Base-by-base conservation (phyloP, 1,284 basidiomycete genomes). In the Sanghuangporus baumii region DNA sequence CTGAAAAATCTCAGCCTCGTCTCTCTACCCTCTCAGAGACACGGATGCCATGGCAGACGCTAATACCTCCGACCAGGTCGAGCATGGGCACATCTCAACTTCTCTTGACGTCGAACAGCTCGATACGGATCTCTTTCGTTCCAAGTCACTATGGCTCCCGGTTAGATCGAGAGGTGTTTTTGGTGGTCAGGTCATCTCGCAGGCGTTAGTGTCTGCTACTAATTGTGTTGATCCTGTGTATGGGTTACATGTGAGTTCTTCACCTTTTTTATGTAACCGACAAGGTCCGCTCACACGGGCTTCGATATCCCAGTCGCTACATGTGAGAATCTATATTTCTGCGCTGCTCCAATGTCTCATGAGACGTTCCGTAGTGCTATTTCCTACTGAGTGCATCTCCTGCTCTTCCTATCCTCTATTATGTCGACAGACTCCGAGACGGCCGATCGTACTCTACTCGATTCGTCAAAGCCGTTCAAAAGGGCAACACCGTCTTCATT, bases 101-200 rank as follows among this genome's bases (percentile, higher is more conserved):
- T 83, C 87, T 6, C 76, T 93, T 1, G 87, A 91, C 65, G 83
- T 93, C n/a, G 91, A 93, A 70, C 79, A 84, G 65, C 78, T 93
- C n/a, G 91, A 93, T 67, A 76, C 80, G 51, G 88, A 89, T 70
- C 74, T 93, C 56, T 93, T 86, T 72, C 84, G 88, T 38, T 91
- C 89, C 0, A 88, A 84, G 68, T 84, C 83, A 0, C 79, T 95
- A 1, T 91, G 85, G 81, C 66, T 85, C 14, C 92, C 91, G 0
- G 72, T 74, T 9, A 78, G 81, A 18, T 82, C 84, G 18, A 81
- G 93, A 64, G 93, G 93, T 26, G 93, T 93, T 4, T 96, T 93
- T 69, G 94, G 94, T 60, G 94, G 94, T 67, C 90, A 92, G 72
- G 93, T 96, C 63, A 94, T 96, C 67, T 94, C 89, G 8, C 93